Conservation (phyloP, 768 basidiomycete species). For the Termitomyces sp. region DNA sequence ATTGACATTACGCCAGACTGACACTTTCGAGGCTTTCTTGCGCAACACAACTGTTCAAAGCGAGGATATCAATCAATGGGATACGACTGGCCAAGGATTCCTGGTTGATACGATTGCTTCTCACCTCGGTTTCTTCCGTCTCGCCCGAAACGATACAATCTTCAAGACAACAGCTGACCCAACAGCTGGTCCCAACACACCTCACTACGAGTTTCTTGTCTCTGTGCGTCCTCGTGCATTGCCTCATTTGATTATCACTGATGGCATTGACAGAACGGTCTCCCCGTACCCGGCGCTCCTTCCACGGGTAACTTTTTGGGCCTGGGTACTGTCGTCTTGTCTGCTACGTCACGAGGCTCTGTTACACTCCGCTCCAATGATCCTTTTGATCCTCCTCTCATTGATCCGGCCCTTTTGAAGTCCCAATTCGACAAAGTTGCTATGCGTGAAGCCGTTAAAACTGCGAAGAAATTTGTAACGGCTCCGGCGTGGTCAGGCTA, state of each 20-base stretch:
- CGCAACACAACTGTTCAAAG: slow-evolving; percentile 8
- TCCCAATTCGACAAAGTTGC: slow-evolving; percentile 18
- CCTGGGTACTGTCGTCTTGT: slow-evolving; percentile 11
- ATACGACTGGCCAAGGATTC: slow-evolving; percentile 14
- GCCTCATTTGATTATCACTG: not conserved
- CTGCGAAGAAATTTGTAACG: slow-evolving; percentile 14
- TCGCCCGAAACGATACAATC: slow-evolving; percentile 17
- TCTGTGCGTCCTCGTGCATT: slow-evolving; percentile 11
- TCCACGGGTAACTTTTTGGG: slow-evolving; percentile 15
- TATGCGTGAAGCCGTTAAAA: slow-evolving; percentile 19
- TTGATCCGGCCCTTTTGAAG: slow-evolving; percentile 42
- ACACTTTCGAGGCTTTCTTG: slow-evolving; percentile 15
- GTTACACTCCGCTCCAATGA: slow-evolving; percentile 32
- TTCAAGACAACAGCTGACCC: slow-evolving; percentile 21
- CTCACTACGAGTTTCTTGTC: slow-evolving; percentile 25
- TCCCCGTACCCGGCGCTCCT: slow-evolving; percentile 22
- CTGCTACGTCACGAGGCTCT: slow-evolving; percentile 22
- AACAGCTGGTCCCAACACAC: slow-evolving; percentile 21
- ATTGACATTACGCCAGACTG: not conserved
- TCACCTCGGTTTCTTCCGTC: slow-evolving; percentile 21
- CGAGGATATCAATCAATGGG: slow-evolving; percentile 15
- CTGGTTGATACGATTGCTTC: slow-evolving; percentile 14
- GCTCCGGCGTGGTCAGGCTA: slow-evolving; percentile 20
- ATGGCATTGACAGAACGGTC: slow-evolving; percentile 4
- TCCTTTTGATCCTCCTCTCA: slow-evolving; percentile 37